phyloP scores from a whole-genome alignment of 352 stramenopile species.

The Phytophthora aleatoria region DNA sequence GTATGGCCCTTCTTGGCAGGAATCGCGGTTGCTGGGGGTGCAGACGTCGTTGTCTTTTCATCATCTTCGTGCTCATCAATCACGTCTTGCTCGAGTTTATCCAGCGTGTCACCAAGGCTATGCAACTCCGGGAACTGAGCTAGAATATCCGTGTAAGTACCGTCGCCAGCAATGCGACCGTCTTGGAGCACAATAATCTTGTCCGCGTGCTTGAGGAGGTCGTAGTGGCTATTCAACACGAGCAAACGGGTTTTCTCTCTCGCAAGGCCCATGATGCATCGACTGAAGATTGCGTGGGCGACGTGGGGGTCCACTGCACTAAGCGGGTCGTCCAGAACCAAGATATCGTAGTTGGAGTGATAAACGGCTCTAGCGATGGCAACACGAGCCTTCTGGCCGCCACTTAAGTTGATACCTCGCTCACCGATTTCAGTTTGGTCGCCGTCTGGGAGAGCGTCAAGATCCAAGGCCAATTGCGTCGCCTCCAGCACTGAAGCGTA shows the following conservation, averaged over 20 bases:
- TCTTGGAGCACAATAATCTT: slow-evolving; percentile 42
- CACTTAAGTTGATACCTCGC: slow-evolving; percentile 93
- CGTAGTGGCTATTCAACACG: slow-evolving; percentile 64
- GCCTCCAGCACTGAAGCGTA: slow-evolving; percentile 63
- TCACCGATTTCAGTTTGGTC: slow-evolving; percentile 96
- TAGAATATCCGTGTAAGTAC: slow-evolving; percentile 25
- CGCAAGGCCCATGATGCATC: slow-evolving; percentile 28
- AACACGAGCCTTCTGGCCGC: slow-evolving; percentile 91
- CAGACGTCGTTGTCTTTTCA: not conserved
- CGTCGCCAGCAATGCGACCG: slow-evolving; percentile 30
- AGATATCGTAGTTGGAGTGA: slow-evolving; percentile 57
- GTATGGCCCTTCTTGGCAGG: not conserved
- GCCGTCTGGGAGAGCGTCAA: slow-evolving; percentile 83
- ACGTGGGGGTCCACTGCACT: slow-evolving; percentile 48
- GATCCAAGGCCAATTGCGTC: slow-evolving; percentile 85
- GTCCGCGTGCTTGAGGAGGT: slow-evolving; percentile 39
- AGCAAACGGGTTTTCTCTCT: slow-evolving; percentile 70
- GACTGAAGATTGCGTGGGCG: slow-evolving; percentile 40
- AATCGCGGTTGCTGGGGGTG: not conserved
- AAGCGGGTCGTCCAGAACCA: slow-evolving; percentile 53
- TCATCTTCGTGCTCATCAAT: slow-evolving; percentile 29
- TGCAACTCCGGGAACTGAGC: slow-evolving; percentile 34
- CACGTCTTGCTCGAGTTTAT: slow-evolving; percentile 31
- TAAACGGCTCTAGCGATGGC: slow-evolving; percentile 91
- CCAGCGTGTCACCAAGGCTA: slow-evolving; percentile 14